Percentiles rank a stretch among this genome's conserved stretches.
Evolutionary conservation across 495 filamentous ascomycete genomes (phyloP).

Genomic region (Xylaria scruposa): DNA sequence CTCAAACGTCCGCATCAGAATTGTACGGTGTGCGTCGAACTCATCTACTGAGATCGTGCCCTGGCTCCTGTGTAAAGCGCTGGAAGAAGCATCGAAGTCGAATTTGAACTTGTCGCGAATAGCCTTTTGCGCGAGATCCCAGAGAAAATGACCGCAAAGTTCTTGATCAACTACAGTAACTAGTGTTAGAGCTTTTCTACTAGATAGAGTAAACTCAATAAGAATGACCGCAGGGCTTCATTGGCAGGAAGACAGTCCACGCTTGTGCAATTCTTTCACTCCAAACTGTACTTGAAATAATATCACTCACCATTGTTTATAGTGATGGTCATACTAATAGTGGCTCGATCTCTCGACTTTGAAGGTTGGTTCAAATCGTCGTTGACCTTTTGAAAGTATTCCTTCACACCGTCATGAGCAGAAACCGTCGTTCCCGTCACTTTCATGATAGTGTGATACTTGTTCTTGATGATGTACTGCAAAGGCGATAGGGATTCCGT

Average conservation of each 20-base stretch:
- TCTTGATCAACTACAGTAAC: slow-evolving; percentile 25
- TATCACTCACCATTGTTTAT: slow-evolving; percentile 21
- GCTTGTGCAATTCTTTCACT: neutral
- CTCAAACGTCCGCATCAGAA: slow-evolving; percentile 22
- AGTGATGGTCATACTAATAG: slow-evolving; percentile 32
- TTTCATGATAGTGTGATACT: slow-evolving; percentile 27
- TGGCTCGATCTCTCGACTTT: slow-evolving; percentile 22
- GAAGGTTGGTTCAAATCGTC: neutral
- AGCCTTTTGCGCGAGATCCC: slow-evolving; percentile 31
- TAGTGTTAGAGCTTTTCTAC: neutral
- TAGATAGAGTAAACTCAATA: neutral
- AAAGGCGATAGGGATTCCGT: slow-evolving; percentile 29
- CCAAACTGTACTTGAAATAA: neutral
- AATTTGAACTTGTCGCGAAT: slow-evolving; percentile 34
- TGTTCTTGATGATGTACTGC: slow-evolving; percentile 26
- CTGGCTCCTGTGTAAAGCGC: slow-evolving; percentile 10
- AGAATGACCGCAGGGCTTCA: neutral
- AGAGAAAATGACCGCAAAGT: slow-evolving; percentile 31
- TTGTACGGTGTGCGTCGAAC: slow-evolving; percentile 29
- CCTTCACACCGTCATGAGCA: slow-evolving; percentile 15
- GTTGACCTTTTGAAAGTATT: slow-evolving; percentile 13
- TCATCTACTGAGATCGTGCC: slow-evolving; percentile 25
- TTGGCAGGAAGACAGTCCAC: neutral
- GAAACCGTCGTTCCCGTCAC: slow-evolving; percentile 16
- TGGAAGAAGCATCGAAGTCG: slow-evolving; percentile 27